A percentile compares a stretch with the other conserved stretches of the same genome.
These are phyloP conservation scores for Fragaria iinumae DNA, from an alignment of 306 rosid species.

Conservation along the genomic window DNA sequence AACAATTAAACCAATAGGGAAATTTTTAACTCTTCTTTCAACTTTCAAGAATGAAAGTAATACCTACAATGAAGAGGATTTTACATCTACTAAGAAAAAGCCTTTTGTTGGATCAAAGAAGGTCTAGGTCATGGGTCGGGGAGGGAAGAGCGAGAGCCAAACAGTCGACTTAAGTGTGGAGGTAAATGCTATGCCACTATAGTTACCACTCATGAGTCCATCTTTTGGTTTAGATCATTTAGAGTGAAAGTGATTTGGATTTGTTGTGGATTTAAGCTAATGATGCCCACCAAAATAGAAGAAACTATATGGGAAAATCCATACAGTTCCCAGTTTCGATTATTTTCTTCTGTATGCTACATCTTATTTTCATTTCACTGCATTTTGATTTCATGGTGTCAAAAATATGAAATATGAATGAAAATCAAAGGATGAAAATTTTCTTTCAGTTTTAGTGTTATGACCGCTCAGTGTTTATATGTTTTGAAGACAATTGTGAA, in stretches of 20 bases:
- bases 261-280: not conserved
- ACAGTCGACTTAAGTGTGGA: not conserved
- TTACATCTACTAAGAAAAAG: not conserved
- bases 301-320: not conserved
- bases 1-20: not conserved
- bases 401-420: not conserved
- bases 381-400: not conserved
- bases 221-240: not conserved
- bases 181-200: not conserved
- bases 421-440: not conserved
- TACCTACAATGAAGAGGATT: not conserved
- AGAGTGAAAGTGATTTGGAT: not conserved
- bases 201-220: too few relatives aligned
- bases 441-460: not conserved
- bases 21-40: not conserved
- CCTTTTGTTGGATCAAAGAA: not conserved
- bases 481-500: not conserved
- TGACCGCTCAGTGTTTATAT: too few relatives aligned
- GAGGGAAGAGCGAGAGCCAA: not conserved
- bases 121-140: conserved; percentile 3
- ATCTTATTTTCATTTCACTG: not conserved
- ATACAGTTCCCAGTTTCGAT: not conserved
- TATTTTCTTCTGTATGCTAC: not conserved
- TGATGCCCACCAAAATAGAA: not conserved
- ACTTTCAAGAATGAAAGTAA: not conserved